Conservation (phyloP, 352 stramenopile species). For the Globisporangium middletonii region DNA sequence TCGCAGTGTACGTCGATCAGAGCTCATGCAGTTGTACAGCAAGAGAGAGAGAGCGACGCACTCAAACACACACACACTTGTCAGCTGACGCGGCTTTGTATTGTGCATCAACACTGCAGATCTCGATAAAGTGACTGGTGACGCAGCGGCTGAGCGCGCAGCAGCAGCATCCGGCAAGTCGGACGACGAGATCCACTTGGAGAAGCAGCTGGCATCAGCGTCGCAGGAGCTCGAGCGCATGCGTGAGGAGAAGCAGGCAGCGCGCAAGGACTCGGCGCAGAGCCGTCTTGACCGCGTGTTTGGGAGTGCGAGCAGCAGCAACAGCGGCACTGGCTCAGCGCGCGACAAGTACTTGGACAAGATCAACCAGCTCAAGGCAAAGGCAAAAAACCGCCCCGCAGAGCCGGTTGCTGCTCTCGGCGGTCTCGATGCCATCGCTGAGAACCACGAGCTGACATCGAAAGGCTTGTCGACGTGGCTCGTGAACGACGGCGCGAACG, state of each 20-base stretch:
- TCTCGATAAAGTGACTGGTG: conserved; percentile 43
- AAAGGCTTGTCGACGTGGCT: conserved; percentile 65
- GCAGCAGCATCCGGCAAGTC: conserved; percentile 19
- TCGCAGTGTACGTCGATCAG: conserved; percentile 30
- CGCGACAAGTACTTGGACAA: conserved; percentile 78
- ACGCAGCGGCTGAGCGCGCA: conserved; percentile 15
- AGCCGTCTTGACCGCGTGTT: conserved; percentile 1
- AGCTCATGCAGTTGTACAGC: no score
- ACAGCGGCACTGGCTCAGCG: conserved; percentile 17
- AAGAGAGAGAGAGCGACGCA: no score
- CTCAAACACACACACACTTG: not conserved
- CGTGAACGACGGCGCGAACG: conserved; percentile 65
- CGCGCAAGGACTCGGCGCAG: conserved; percentile 8
- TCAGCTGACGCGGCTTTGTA: not conserved
- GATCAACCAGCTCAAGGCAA: conserved; percentile 61
- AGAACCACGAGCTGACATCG: conserved; percentile 26
- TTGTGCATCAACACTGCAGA: conserved; percentile 20
- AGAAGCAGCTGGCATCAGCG: conserved; percentile 48
- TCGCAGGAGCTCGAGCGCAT: conserved; percentile 23
- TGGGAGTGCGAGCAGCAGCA: not conserved
- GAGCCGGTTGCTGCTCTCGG: conserved; percentile 1
- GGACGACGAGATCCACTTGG: conserved; percentile 48
- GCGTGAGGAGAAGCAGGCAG: conserved; percentile 20
- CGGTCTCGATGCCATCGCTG: conserved; percentile 18
- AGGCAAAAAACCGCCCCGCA: conserved; percentile 26